A percentile compares a stretch with the other conserved stretches of the same genome.
Evolutionary conservation across 768 basidiomycete genomes (phyloP).

Genomic region (Rossbeevera mucosa): DNA sequence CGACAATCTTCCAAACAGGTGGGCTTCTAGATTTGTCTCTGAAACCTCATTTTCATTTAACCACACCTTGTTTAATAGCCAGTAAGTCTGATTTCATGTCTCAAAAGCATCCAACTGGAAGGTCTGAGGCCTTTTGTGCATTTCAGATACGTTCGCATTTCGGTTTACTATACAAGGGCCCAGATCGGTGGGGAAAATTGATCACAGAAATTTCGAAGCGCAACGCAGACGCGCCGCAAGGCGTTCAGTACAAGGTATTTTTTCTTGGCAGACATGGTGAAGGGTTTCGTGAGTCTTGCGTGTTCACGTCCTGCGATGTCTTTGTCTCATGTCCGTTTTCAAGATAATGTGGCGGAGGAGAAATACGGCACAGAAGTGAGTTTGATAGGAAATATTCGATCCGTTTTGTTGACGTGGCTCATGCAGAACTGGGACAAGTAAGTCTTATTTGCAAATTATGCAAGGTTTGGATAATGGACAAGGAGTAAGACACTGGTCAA

Average conservation of each 20-base stretch:
- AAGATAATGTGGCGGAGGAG: conserved; percentile 63
- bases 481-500: conserved; percentile 42
- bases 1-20: neutral
- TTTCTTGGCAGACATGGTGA: conserved; percentile 65
- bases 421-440: conserved; percentile 1
- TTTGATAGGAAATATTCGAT: neutral
- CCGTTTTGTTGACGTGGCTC: neutral
- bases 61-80: neutral
- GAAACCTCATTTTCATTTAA: neutral
- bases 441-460: neutral
- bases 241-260: conserved; percentile 44
- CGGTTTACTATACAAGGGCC: conserved; percentile 18
- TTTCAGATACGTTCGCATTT: conserved; percentile 5
- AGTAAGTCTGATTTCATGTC: neutral
- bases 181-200: conserved; percentile 47
- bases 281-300: conserved; percentile 5
- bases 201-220: conserved; percentile 35
- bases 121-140: neutral
- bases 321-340: neutral
- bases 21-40: neutral
- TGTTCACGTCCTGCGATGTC: neutral
- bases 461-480: neutral
- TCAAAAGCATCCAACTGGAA: neutral
- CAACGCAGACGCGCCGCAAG: neutral
- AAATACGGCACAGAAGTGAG: conserved; percentile 54